These are phyloP conservation scores for Pythium biforme DNA, from an alignment of 352 stramenopile genomes.

Conservation along the genomic window DNA sequence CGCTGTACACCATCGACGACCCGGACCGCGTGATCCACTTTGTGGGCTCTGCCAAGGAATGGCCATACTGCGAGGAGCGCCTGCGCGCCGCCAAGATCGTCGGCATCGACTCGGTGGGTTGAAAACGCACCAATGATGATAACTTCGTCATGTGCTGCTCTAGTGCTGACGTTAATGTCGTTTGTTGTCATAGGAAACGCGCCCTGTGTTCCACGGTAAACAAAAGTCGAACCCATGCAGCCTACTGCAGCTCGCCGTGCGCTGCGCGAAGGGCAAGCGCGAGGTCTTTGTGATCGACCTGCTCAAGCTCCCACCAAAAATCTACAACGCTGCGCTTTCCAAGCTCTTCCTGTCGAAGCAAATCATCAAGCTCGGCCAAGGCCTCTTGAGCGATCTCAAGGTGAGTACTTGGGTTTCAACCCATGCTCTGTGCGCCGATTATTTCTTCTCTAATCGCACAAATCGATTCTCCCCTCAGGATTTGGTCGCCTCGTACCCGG, in stretches of 20 bases:
- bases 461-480: conserved; percentile 28
- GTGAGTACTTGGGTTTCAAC: conserved; percentile 22
- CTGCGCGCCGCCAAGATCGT: conserved; percentile 51
- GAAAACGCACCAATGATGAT: neutral
- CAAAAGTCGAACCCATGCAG: conserved; percentile 42
- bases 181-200: conserved; percentile 46
- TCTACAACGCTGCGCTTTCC: conserved; percentile 62
- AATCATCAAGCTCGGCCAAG: conserved; percentile 67
- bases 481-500: conserved; percentile 55
- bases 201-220: conserved; percentile 48
- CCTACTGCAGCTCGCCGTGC: conserved; percentile 66
- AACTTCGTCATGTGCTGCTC: too few relatives aligned
- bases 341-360: conserved; percentile 64
- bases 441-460: neutral
- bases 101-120: conserved; percentile 70
- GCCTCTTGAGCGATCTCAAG: conserved; percentile 61
- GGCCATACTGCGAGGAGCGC: conserved; percentile 46
- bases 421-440: neutral
- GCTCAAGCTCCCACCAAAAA: conserved; percentile 43
- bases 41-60: conserved; percentile 43
- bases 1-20: conserved; percentile 50
- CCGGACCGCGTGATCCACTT: conserved; percentile 44
- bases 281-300: conserved; percentile 80
- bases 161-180: neutral
- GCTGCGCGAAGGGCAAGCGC: conserved; percentile 43